Conservation (phyloP, 495 filamentous ascomycete species). For the Emericellopsis terricola region DNA sequence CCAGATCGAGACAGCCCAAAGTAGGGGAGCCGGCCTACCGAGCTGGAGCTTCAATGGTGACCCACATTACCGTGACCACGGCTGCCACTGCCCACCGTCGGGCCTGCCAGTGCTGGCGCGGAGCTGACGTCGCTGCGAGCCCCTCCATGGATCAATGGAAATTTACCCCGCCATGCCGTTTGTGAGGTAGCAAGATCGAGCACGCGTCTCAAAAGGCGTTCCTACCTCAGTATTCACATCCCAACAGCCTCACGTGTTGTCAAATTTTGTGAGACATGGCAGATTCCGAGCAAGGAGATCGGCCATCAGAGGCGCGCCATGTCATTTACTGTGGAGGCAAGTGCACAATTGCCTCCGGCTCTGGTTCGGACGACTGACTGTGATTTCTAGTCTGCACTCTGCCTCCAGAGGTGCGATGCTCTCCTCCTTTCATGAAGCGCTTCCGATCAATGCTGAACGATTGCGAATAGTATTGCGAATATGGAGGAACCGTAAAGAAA, state of each 20-base stretch:
- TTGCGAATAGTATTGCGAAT: constrained; percentile 78
- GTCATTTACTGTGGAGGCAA: constrained; percentile 71
- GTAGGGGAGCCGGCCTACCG: no score
- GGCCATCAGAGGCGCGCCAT: constrained; percentile 35
- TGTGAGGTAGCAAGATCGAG: constrained; percentile 2
- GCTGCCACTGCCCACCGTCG: no score
- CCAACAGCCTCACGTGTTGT: no score
- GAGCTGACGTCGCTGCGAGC: constrained; percentile 4
- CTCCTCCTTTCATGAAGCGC: neutral
- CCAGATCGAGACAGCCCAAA: no score
- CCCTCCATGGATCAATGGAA: constrained; percentile 5
- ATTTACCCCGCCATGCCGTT: constrained; percentile 4
- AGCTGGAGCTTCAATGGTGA: no score
- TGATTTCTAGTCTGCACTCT: constrained; percentile 59
- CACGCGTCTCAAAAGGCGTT: no score
- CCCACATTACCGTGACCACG: no score
- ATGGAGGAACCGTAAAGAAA: constrained; percentile 93
- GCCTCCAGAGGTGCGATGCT: constrained; percentile 66
- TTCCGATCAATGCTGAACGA: constrained; percentile 1
- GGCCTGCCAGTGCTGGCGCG: no score
- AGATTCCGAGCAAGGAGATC: constrained; percentile 18
- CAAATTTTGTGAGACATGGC: no score
- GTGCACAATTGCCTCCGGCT: constrained; percentile 12
- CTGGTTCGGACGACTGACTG: constrained; percentile 2
- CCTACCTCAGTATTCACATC: no score